A percentile compares a stretch with the other conserved stretches of the same genome.
phyloP scores from a whole-genome alignment of 1,284 basidiomycete species.

The Fomitopsis palustris region DNA sequence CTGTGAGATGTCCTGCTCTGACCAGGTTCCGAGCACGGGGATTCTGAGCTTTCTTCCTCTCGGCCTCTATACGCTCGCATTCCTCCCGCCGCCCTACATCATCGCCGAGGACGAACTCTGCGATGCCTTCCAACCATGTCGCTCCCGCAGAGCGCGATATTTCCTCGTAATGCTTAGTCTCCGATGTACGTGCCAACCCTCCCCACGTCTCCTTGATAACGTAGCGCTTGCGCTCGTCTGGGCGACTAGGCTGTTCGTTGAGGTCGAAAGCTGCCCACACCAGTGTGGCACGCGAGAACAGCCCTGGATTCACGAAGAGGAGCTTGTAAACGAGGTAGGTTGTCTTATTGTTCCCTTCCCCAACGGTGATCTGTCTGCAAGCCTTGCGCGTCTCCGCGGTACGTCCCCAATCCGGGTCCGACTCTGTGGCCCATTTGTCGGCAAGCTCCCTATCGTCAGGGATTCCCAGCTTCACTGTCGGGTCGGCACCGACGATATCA shows the following conservation, averaged over 20 bases:
- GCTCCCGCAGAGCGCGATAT: background rate
- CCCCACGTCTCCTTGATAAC: background rate
- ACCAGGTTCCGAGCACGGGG: background rate
- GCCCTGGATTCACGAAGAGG: background rate
- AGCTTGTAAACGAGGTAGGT: background rate
- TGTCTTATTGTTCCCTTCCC: background rate
- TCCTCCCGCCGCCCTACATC: background rate
- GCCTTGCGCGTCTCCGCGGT: background rate
- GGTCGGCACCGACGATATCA: background rate
- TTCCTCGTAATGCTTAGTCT: background rate
- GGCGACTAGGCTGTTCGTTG: background rate
- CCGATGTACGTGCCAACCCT: background rate
- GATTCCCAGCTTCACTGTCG: background rate
- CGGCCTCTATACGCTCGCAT: background rate
- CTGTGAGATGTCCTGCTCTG: background rate
- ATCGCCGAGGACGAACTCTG: background rate
- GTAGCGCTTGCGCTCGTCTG: background rate
- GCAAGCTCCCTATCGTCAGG: background rate
- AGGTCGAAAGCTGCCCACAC: background rate
- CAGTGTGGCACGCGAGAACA: background rate
- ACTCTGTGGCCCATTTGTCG: background rate
- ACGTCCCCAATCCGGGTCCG: background rate
- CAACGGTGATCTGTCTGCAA: background rate
- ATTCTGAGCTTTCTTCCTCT: background rate
- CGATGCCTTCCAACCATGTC: background rate